Percentiles rank a stretch among this genome's conserved stretches.
Evolutionary conservation across 352 stramenopile species (phyloP).

Genomic region (Phytophthora sojae): DNA sequence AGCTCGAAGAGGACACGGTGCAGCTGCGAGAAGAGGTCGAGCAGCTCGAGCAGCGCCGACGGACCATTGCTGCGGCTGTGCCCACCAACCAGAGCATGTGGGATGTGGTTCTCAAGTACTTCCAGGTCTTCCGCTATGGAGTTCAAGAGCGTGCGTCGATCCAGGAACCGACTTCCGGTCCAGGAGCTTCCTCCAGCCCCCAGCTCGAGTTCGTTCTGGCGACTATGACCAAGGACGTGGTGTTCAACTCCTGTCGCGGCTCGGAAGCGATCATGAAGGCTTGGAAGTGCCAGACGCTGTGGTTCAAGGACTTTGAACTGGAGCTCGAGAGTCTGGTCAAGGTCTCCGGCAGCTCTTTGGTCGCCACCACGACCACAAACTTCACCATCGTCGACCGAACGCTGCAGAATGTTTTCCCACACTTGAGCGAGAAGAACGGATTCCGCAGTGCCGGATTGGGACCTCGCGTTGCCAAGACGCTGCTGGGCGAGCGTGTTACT

Average conservation of each 20-base stretch:
- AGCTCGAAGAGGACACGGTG: constrained; percentile 6
- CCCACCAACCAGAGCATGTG: constrained; percentile 9
- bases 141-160: background rate
- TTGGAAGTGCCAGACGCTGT: constrained; percentile 4
- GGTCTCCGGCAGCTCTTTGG: background rate
- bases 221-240: constrained; percentile 3
- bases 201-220: constrained; percentile 5
- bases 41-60: constrained; percentile 1
- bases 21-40: constrained; percentile 3
- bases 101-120: constrained; percentile 7
- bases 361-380: constrained; percentile 13
- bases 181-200: background rate
- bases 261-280: background rate
- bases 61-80: background rate
- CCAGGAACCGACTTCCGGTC: background rate
- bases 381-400: constrained; percentile 12
- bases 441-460: background rate
- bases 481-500: background rate
- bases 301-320: constrained; percentile 4
- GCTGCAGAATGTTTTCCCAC: constrained; percentile 6
- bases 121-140: constrained; percentile 12
- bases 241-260: background rate
- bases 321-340: constrained; percentile 9
- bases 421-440: background rate
- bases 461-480: background rate